A percentile compares a stretch with the other conserved stretches of the same genome.
Conservation (phyloP, 176 grass and related monocot species). For the Oryza nivara region DNA sequence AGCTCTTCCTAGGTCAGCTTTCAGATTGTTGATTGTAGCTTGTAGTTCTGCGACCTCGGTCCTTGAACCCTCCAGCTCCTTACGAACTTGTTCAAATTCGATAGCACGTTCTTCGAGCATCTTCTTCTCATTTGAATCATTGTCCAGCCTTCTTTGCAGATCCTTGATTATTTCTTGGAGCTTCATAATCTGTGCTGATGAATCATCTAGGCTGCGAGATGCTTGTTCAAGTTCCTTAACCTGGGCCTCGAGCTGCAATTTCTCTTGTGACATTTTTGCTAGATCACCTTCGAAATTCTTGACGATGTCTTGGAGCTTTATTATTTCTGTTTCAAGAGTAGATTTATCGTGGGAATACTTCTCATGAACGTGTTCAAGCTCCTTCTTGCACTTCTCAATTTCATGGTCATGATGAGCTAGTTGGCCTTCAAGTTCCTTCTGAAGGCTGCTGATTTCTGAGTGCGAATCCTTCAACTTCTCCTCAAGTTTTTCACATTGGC, state of each 20-base stretch:
- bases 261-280: conserved; percentile 50
- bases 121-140: conserved; percentile 50
- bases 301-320: conserved; percentile 45
- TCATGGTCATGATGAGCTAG: conserved; percentile 50
- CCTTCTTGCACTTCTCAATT: conserved; percentile 56
- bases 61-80: conserved; percentile 54
- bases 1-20: conserved; percentile 51
- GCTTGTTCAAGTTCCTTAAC: conserved; percentile 55
- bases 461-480: conserved; percentile 46
- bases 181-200: conserved; percentile 37
- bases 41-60: conserved; percentile 40
- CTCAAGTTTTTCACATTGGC: conserved; percentile 54
- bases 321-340: conserved; percentile 54
- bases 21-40: conserved; percentile 50
- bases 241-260: conserved; percentile 49
- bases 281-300: conserved; percentile 54
- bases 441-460: conserved; percentile 43
- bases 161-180: conserved; percentile 56
- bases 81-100: conserved; percentile 52
- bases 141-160: conserved; percentile 62
- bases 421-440: conserved; percentile 49
- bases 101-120: conserved; percentile 55
- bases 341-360: conserved; percentile 62
- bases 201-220: conserved; percentile 52
- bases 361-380: conserved; percentile 52